A percentile compares a stretch with the other conserved stretches of the same genome.
Conservation (phyloP, 805 yeast genomes). For the Kregervanrija pseudodelftensis region DNA sequence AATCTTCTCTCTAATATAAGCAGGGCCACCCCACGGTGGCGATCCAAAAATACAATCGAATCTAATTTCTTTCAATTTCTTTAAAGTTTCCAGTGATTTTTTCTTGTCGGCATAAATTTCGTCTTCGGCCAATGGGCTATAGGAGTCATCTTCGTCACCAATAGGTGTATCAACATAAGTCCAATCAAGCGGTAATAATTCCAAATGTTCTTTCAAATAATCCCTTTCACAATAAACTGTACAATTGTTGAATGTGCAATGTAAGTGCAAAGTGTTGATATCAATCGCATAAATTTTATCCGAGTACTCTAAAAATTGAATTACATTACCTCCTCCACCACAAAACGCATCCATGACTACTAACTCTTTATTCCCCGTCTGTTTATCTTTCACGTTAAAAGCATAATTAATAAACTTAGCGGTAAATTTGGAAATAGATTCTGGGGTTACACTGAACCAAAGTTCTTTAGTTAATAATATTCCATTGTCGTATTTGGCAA, state of each 20-base stretch:
- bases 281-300: conserved; percentile 58
- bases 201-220: conserved; percentile 44
- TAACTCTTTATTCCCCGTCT: conserved; percentile 54
- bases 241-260: conserved; percentile 64
- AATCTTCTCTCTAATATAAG: conserved; percentile 33
- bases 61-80: conserved; percentile 10
- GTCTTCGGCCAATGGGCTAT: not conserved
- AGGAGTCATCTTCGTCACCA: conserved; percentile 14
- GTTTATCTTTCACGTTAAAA: conserved; percentile 88
- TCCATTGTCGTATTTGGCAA: conserved; percentile 59
- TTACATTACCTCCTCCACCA: conserved; percentile 84
- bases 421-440: conserved; percentile 52
- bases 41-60: conserved; percentile 58
- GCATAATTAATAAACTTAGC: conserved; percentile 54
- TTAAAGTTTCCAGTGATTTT: conserved; percentile 8
- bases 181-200: conserved; percentile 45
- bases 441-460: conserved; percentile 89
- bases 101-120: conserved; percentile 6
- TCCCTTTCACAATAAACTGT: conserved; percentile 36
- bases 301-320: conserved; percentile 61
- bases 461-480: conserved; percentile 61
- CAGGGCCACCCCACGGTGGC: conserved; percentile 85
- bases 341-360: conserved; percentile 57
- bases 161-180: conserved; percentile 2
- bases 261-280: conserved; percentile 48